phyloP scores from a whole-genome alignment of 371 early-diverging fungal species.

The Caulochytrium protostelioides region DNA sequence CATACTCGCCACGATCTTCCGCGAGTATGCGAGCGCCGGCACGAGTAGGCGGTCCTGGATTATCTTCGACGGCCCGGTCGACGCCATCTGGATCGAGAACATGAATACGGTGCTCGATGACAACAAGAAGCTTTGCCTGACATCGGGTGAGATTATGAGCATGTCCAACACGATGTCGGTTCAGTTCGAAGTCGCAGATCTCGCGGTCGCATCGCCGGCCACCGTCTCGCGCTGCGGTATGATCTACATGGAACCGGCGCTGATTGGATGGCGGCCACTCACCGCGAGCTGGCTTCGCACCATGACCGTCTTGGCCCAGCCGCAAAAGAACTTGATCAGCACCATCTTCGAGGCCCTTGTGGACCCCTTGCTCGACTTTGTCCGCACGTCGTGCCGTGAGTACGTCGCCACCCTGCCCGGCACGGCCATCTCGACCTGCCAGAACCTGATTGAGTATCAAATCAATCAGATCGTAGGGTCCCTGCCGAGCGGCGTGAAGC shows the following conservation, averaged over 20 bases:
- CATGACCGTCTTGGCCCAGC: conserved; percentile 13
- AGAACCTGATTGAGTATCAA: conserved; percentile 26
- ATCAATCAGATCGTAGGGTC: conserved; percentile 16
- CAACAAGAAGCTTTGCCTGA: conserved; percentile 35
- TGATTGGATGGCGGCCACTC: conserved; percentile 26
- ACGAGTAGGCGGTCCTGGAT: conserved; percentile 26
- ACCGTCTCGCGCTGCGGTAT: conserved; percentile 40
- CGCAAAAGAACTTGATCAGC: conserved; percentile 11
- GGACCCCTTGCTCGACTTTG: conserved; percentile 18
- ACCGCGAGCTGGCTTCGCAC: conserved; percentile 25
- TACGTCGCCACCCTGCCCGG: conserved; percentile 18
- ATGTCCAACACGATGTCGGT: conserved; percentile 32
- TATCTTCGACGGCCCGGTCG: conserved; percentile 39
- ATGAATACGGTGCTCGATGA: conserved; percentile 42
- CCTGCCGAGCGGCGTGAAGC: conserved; percentile 3
- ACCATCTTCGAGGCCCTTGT: conserved; percentile 27
- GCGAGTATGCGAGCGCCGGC: conserved; percentile 23
- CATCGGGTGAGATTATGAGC: conserved; percentile 35
- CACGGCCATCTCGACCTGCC: conserved; percentile 20
- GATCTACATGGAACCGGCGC: conserved; percentile 34
- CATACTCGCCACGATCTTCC: conserved; percentile 27
- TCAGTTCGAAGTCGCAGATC: conserved; percentile 31
- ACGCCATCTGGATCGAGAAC: conserved; percentile 38
- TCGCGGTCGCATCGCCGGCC: conserved; percentile 36
- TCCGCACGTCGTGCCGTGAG: conserved; percentile 16